Percentiles rank a stretch among this genome's conserved stretches.
These are phyloP conservation scores for Colletotrichum brevisporum DNA, from an alignment of 2,329 filamentous ascomycete species.

Conservation along the genomic window DNA sequence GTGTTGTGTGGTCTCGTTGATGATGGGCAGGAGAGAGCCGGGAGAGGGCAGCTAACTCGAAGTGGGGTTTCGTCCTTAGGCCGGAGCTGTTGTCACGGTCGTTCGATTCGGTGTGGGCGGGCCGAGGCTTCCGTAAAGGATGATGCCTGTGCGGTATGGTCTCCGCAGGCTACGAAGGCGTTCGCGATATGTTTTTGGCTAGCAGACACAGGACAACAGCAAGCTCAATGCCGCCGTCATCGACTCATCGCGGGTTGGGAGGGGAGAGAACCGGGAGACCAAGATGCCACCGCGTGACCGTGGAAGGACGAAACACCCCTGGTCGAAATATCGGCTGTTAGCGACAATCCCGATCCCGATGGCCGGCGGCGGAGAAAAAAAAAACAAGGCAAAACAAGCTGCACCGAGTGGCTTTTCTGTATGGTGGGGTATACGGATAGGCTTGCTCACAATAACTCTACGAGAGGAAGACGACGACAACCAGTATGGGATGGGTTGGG, in stretches of 20 bases:
- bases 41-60: too few species aligned
- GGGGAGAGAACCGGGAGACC: slow-evolving; percentile 23
- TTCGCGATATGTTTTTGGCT: neutral
- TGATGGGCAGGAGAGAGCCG: too few species aligned
- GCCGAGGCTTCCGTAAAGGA: neutral
- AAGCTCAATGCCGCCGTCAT: slow-evolving; percentile 20
- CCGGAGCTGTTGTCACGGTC: slow-evolving; percentile 7
- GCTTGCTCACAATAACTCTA: too few species aligned
- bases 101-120: slow-evolving; percentile 10
- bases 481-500: too few species aligned
- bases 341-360: slow-evolving; percentile 1
- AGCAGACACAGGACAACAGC: neutral
- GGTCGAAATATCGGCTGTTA: slow-evolving; percentile 24
- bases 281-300: slow-evolving; percentile 45
- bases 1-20: too few species aligned
- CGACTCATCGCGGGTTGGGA: neutral
- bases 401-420: neutral
- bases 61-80: too few species aligned
- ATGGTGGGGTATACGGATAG: too few species aligned
- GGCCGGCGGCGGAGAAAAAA: neutral
- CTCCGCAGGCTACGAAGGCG: neutral
- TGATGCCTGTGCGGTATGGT: too few species aligned
- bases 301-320: slow-evolving; percentile 34
- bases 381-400: neutral
- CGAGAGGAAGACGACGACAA: too few species aligned